Base-by-base conservation (phyloP, 345 rosid species). In the Microthlaspi erraticum region DNA sequence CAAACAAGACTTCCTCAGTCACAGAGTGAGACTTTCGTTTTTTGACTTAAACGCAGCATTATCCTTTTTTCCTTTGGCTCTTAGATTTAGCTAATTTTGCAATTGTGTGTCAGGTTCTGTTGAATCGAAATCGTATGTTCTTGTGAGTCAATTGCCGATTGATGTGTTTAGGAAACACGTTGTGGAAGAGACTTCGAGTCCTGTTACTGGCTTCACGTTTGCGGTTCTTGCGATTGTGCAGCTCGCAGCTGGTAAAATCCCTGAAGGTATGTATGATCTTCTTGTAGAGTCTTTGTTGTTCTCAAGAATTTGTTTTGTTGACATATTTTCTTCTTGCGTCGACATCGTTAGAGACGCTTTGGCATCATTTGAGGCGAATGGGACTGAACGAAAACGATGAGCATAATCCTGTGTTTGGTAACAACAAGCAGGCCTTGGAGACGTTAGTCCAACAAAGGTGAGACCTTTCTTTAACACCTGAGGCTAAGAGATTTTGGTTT, bases 401-500 rank as follows among this genome's bases (percentile, higher is more conserved):
- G 79, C 85, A 64, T 79, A 88, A 88, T 76, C 85, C 87, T 1
- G 84, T 82, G 54, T 83, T 89, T 53, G 99, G 98, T 19, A 86
- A 81, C 78, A 75, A 80, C 61, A 94, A 91, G 83, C 90, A 88
- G 78, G 79, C 86, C 16, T 17, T 94, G 65, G 96, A 94, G 83
- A 78, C 80, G 0, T 81, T 89, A 67, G 95, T 91, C 62, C 93
- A 86, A 77, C 96, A 89, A 83, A 91, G 96, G 98, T 90, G 44
- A 64, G 73, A 33, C 33, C 31, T 56, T 34, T 68, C 61, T 49
- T 41, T 54, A 49, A 33, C 12, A 33, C 12, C 31, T 45, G 4
- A 64, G 29, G 32, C 36, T 8, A 8, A 34, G 68, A 45, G 68
- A 45, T 64, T 51, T 52, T 44, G 31, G 54, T 58, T 51, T 50